Base-by-base conservation (phyloP, 768 basidiomycete genomes). In the Butyriboletus loyo region DNA sequence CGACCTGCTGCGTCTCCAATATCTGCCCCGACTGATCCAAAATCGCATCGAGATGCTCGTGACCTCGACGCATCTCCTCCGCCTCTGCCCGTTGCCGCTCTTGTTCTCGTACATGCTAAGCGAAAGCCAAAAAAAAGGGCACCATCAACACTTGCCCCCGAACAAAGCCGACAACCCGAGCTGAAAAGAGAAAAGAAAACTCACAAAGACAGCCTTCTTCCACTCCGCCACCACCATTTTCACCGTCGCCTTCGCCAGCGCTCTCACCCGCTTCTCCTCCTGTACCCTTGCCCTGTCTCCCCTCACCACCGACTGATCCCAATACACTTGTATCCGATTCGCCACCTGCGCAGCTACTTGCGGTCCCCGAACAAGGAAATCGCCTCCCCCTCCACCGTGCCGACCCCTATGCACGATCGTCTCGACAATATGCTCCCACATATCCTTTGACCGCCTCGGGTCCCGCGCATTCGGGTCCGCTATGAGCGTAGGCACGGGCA, bases 41-140 rank as follows among this genome's bases (percentile, higher is more conserved):
- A 56, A 98, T 91, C 5, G 87, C 90, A 66, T 95, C 89, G 21
- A 98, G 77, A 70, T 97, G 94, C 56, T 86, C 84, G 54, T 87
- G 87, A 0, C 94, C 92, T 6, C 85, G 77, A 30, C 82, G 78
- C 56, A 84, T 77, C 67, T 94, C 89, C 68, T 97, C 93, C 17
- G 77, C 86, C 63, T 89, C 88, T 13, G 75, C 72, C 46, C 75
- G 77, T 37, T 80, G 72, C 32, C 86, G 75, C 55, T 84, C 78
- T 60, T 85, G 80, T 53, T 89, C 85, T 5, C 88, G 83, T 17
- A 93, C 79, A 69, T 90, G 83, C 89, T 90, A 55, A 36, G 7
- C 6, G 34, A 47, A 24, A 24, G 10, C 9, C 30, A n/a, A 51
- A 41, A 28, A 4, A 40, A 27, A 5, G n/a, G n/a, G n/a, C 11